Evolutionary conservation across 768 basidiomycete species (phyloP).

Genomic region (Kondoa subrosea): DNA sequence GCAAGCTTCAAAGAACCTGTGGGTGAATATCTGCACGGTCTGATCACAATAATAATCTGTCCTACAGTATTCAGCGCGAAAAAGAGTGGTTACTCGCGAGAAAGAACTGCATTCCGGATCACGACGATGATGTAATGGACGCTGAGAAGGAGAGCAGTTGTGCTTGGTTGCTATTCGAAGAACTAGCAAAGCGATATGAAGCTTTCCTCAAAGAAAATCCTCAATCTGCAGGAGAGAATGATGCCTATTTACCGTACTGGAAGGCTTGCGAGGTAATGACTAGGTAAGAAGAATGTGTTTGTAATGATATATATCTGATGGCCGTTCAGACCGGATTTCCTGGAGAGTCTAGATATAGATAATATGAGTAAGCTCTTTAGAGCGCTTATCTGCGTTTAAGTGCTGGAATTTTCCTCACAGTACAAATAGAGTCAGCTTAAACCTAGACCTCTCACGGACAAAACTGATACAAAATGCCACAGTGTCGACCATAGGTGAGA

Average conservation of each 20-base stretch:
- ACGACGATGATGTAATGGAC: constrained; percentile 54
- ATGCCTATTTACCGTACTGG: constrained; percentile 16
- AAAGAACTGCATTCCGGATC: constrained; percentile 63
- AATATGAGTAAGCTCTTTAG: constrained; percentile 39
- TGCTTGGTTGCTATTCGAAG: constrained; percentile 26
- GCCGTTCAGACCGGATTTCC: constrained; percentile 60
- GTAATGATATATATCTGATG: constrained; percentile 8
- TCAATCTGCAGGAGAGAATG: constrained; percentile 32
- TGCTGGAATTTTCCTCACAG: constrained; percentile 14
- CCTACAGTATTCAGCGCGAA: constrained; percentile 50
- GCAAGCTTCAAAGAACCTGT: constrained; percentile 45
- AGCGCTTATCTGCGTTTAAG: constrained; percentile 1
- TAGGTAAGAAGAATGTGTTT: constrained; percentile 2
- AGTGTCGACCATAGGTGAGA: constrained; percentile 63
- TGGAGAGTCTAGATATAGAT: constrained; percentile 49
- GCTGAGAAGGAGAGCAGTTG: constrained; percentile 41
- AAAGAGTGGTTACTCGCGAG: constrained; percentile 63
- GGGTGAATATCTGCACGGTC: constrained; percentile 29
- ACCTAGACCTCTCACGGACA: constrained; percentile 60
- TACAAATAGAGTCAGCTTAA: constrained; percentile 48
- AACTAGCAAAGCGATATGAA: constrained; percentile 16
- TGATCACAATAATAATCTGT: constrained; percentile 12
- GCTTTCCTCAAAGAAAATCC: constrained; percentile 9
- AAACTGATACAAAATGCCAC: constrained; percentile 55
- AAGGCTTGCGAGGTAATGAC: constrained; percentile 5